Evolutionary conservation across 768 basidiomycete genomes (phyloP).

Genomic region (Amanita polypyramis): DNA sequence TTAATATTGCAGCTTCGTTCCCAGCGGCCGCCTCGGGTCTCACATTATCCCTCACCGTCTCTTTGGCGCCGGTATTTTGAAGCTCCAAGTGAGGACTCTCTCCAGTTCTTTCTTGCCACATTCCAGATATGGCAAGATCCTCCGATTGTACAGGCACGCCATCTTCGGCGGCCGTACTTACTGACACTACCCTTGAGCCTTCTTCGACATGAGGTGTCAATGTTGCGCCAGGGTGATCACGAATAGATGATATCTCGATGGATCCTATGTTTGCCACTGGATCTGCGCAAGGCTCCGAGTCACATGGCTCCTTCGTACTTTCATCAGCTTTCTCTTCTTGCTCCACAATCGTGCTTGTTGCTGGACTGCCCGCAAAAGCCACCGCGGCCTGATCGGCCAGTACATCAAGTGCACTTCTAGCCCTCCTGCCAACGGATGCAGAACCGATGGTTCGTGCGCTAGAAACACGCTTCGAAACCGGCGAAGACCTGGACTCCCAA

Average conservation of each 20-base stretch:
- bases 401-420: conserved; percentile 52
- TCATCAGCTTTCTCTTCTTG: neutral
- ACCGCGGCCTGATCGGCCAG: conserved; percentile 65
- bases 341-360: neutral
- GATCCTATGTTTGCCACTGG: neutral
- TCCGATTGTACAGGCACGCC: neutral
- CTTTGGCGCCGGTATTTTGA: neutral
- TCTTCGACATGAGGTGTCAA: neutral
- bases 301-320: no score
- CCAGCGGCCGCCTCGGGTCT: neutral
- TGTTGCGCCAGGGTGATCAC: neutral
- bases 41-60: neutral
- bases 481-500: conserved; percentile 1
- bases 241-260: neutral
- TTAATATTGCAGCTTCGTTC: neutral
- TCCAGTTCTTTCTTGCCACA: neutral
- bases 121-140: neutral
- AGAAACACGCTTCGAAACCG: conserved; percentile 7
- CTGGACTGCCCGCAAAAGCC: conserved; percentile 27
- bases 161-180: neutral
- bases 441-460: conserved; percentile 18
- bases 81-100: neutral
- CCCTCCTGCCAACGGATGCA: neutral
- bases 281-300: neutral
- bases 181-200: neutral